Percentiles rank a stretch among this genome's conserved stretches.
Evolutionary conservation across 805 yeast species (phyloP).

Genomic region (Pichia nakasei): DNA sequence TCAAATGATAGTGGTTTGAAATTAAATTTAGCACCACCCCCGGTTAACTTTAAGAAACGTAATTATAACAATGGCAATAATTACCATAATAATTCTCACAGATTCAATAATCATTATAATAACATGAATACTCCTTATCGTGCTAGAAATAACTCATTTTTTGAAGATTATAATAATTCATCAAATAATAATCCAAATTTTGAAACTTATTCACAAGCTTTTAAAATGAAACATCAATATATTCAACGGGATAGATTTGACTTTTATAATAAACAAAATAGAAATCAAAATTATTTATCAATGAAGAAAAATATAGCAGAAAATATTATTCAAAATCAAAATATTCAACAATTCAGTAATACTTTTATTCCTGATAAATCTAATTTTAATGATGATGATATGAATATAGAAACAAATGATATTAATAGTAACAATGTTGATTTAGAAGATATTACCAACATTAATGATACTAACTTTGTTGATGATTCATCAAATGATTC

Average conservation of each 20-base stretch:
- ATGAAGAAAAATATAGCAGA: not conserved
- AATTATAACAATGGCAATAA: conserved; percentile 10
- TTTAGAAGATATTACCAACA: not conserved
- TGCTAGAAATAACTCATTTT: conserved; percentile 1
- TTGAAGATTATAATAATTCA: not conserved
- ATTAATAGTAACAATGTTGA: no score
- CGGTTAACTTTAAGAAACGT: conserved; percentile 51
- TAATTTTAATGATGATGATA: not conserved
- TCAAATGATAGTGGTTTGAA: conserved; percentile 20
- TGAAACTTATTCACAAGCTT: conserved; percentile 5
- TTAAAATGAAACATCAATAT: conserved; percentile 5
- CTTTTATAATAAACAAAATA: not conserved
- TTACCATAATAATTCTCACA: not conserved
- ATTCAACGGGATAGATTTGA: conserved; percentile 2
- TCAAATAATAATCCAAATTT: conserved; percentile 1
- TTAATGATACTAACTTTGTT: not conserved
- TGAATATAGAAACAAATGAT: not conserved
- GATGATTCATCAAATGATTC: not conserved
- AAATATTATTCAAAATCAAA: not conserved
- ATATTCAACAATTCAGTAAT: not conserved
- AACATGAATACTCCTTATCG: not conserved
- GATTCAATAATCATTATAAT: not conserved
- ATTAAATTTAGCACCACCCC: conserved; percentile 65
- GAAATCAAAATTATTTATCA: not conserved
- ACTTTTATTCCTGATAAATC: not conserved